A percentile compares a stretch with the other conserved stretches of the same genome.
These are phyloP conservation scores for Teunomyces gatunensis DNA, from an alignment of 805 yeast genomes.

Conservation along the genomic window DNA sequence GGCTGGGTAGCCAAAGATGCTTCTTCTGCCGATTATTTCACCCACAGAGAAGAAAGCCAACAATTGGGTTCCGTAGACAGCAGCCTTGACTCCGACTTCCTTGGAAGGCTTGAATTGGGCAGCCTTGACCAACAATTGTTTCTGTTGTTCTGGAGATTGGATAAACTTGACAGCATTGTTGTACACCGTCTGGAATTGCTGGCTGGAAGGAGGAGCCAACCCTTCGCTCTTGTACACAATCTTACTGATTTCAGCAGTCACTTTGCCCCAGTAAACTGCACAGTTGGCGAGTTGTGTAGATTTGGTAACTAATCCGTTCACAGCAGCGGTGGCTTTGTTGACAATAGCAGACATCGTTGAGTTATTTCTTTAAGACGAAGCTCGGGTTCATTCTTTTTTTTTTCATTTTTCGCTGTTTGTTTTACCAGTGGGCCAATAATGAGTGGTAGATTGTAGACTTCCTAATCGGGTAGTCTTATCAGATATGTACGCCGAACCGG, in stretches of 20 bases:
- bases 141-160: constrained; percentile 53
- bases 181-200: constrained; percentile 77
- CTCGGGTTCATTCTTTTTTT: constrained; percentile 4
- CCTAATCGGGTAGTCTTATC: constrained; percentile 18
- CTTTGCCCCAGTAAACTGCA: constrained; percentile 80
- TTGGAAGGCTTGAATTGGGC: constrained; percentile 48
- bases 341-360: constrained; percentile 42
- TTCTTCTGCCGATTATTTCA: constrained; percentile 95
- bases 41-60: constrained; percentile 92
- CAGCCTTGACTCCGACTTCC: constrained; percentile 60
- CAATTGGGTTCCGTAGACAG: constrained; percentile 77
- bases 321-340: constrained; percentile 38
- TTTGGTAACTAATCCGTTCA: constrained; percentile 35
- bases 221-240: constrained; percentile 89
- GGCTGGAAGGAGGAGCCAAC: constrained; percentile 81
- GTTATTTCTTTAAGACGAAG: neutral
- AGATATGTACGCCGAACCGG: constrained; percentile 53
- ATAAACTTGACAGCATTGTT: constrained; percentile 37
- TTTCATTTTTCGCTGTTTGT: constrained; percentile 3
- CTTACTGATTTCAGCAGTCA: constrained; percentile 61
- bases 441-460: constrained; percentile 15
- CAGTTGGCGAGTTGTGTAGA: constrained; percentile 44
- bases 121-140: constrained; percentile 47
- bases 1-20: constrained; percentile 81
- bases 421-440: constrained; percentile 12